Base-by-base conservation (phyloP, 805 yeast species). In the Metschnikowia gelsemii region DNA sequence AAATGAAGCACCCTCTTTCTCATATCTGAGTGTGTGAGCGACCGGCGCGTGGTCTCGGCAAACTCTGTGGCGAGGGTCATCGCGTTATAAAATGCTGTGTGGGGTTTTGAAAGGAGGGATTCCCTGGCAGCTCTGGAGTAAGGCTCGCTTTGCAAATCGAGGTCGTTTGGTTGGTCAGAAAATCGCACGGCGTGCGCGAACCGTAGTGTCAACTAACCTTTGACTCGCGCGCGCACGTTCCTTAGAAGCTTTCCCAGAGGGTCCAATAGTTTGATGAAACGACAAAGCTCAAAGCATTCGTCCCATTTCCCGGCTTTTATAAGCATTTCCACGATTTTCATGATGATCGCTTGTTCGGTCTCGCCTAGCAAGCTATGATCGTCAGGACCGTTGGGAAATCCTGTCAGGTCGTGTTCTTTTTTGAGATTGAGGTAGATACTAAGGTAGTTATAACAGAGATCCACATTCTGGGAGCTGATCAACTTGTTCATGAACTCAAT, bases 41-140 rank as follows among this genome's bases (percentile, higher is more conserved):
- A 75, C 56, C 81, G 78, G 59, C 79, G 80, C 20, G 93, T 82
- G 29, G 91, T 77, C 64, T 83, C 87, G 12, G 96, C 95, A 66
- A 84, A 84, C 46, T 87, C 88, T 8, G 96, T 87, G 20, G 95
- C 82, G 34, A 78, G 66, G 17, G 90, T 86, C 76, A 70, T 70
- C 21, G 20, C 51, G 25, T 35, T 27, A 19, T 32, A 19, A 16
- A 16, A 13, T 26, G 34, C 32, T 31, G 5, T 32, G 20, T 28
- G 28, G 20, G 22, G 9, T 23, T 35, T 20, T 40, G 23, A 40
- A 23, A 29, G 12, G 23, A 24, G 24, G 17, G 32, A 24, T 22
- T 22, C 28, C 9, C 24, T 14, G 11, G 19, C 19, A 22, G 8
- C 35, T 13, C 31, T 28, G 11, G 11, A 18, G 5, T 28, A 20